Base-by-base conservation (phyloP, 2,329 filamentous ascomycete genomes). In the Elsinoe fawcettii region DNA sequence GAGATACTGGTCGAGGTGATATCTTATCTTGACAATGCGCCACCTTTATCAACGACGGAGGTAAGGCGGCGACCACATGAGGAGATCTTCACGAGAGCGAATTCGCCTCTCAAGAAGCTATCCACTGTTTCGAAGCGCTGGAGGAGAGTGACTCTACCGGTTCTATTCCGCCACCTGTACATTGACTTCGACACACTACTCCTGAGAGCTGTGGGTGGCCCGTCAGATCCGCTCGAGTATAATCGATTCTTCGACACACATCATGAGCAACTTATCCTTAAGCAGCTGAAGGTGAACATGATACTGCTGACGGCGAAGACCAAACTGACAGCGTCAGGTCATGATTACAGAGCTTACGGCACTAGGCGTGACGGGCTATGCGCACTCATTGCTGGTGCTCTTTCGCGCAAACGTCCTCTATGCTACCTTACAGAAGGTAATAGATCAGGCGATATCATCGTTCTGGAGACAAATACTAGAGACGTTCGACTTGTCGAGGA, bases 121-220 rank as follows among this genome's bases (percentile, higher is more conserved):
- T 56, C 54, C 18, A 23, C n/a, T 8, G 30, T 34, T 22, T 56
- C 37, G 3, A 56, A 47, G 18, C 41, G 54, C n/a, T 56, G 54
- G 54, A 30, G 54, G 32, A 9, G 54, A 16, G 22, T 56, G 16
- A 30, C 27, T n/a, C 23, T 49, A 16, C 30, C 30, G 11, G 12
- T 37, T 12, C 23, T 56, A 23, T 37, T 32, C n/a, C 22, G 32
- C 12, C 54, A 56, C 30, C 27, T 56, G 11, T 32, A 34, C n/a
- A 16, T 56, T 20, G 41, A 56, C 8, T 20, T 56, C 5, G 30
- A 56, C 41, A n/a, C 14, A 8, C 18, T 56, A 9, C 12, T 56
- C 6, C 6, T 27, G 3, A 43, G 23, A 27, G 16, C 51, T 2
- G 9, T 27, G 9, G 23, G n/a, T 25, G 16, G 22, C 9, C 11